Evolutionary conservation across 495 filamentous ascomycete genomes (phyloP), one percentile per base, ranked within the genome.

Genomic region (Peziza echinospora): DNA sequence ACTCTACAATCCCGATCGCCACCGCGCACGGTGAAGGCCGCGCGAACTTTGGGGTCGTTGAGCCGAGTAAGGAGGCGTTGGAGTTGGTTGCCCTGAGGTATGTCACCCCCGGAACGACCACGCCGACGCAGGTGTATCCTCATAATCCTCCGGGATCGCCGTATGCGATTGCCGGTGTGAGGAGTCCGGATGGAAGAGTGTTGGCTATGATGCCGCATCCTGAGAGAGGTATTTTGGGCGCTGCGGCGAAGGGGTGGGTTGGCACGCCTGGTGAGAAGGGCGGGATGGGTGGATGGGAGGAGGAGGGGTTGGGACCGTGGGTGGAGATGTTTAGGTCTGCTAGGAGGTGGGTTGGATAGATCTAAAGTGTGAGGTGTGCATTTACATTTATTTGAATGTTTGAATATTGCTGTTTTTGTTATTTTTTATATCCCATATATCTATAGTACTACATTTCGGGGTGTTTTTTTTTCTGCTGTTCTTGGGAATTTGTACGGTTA

Each of bases 121-220:
- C 70, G 43, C 73, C 77, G 2, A 92, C 89, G 3, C 78, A 82
- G 64, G 66, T 66, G 50, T 97, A 96, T 61, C 89, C 89, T 7
- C 80, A 70, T 57, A 97, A 97, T 65, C 85, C 89, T 13, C 96
- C 94, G 60, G 89, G 89, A 24, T 86, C 80, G 59, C 82, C 82
- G 9, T 72, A 73, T 34, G 89, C 84, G 58, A 79, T 96, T 53
- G 81, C 89, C 1, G 86, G 77, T 53, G 75, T 96, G 1, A 70
- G 76, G 41, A 87, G 72, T 53, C 67, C 64, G 44, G 78, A 94
- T 59, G 89, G 89, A 1, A 73, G 89, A 50, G 84, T 93, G 0
- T 55, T 96, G 54, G 86, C 84, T 8, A 75, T 94, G 67, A 96
- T 96, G 87, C 89, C 89, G 54, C 87, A 94, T 64, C 85, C 86